Base-by-base conservation (phyloP, 352 stramenopile species). In the Pythium aquatile region DNA sequence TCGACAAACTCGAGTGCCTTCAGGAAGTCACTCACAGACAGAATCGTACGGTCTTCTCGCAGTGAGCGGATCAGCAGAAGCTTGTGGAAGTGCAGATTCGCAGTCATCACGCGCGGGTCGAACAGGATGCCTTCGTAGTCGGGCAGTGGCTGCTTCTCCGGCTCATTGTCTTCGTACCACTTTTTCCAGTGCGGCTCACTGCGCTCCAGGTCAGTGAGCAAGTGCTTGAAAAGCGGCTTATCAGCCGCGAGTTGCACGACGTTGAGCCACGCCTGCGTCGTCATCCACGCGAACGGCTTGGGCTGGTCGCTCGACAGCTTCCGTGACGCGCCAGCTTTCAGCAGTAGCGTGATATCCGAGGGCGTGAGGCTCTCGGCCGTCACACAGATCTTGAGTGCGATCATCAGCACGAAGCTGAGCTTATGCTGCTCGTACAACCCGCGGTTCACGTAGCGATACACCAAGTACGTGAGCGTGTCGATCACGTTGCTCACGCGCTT, bases 401-500 rank as follows among this genome's bases (percentile, higher is more conserved):
- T 72, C 71, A 91, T 83, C 7, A 93, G 69, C 53, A 90, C 17
- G 60, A 91, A 95, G 40, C 77, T 85, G n/a, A 91, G 72, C 32
- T 83, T 88, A 56, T 93, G 76, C 8, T 78, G 77, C 47, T 90
- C 83, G 49, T 91, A 94, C 1, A 94, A 56, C 0, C 85, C 81
- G n/a, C 86, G 78, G 60, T 85, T 91, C 20, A 91, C 76, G 44
- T 90, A 90, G 10, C 82, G 80, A 51, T 87, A 90, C 3, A 91
- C 81, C 1, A 85, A 66, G 24, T 92, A 91, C 39, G 91, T 97
- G 59, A 97, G 85, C 3, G 80, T 87, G 35, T 97, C 88, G 32
- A 97, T 77, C 37, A 97, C 93, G 74, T 93, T 83, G 52, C 68
- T 80, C 2, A 97, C 90, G n/a, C 91, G 79, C 64, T 95, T 96